These are phyloP conservation scores for Spatholobus suberectus DNA, from an alignment of 306 rosid species.

Conservation along the genomic window DNA sequence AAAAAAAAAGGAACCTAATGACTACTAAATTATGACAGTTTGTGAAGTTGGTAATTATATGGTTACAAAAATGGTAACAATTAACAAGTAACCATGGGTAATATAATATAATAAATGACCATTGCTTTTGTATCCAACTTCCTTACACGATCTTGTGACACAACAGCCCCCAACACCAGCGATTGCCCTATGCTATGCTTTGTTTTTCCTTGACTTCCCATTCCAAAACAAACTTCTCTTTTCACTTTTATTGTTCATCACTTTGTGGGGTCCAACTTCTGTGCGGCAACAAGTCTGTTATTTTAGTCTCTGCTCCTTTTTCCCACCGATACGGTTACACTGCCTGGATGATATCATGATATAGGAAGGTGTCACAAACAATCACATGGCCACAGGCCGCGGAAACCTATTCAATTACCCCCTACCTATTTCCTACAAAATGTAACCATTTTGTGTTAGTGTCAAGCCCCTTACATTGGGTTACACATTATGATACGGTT, in stretches of 20 bases:
- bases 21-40: background rate
- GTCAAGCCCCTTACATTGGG: too few relatives aligned
- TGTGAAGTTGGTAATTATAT: background rate
- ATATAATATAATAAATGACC: background rate
- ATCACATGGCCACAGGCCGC: slow-evolving; percentile 20
- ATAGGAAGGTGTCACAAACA: slow-evolving; percentile 5
- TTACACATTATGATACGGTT: background rate
- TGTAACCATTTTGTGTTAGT: background rate
- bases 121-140: background rate
- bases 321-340: slow-evolving; percentile 20
- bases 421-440: background rate
- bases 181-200: background rate
- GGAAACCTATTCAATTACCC: slow-evolving; percentile 24
- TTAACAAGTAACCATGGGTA: background rate
- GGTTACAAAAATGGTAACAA: background rate
- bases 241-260: slow-evolving; percentile 20
- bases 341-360: background rate
- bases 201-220: slow-evolving; percentile 9
- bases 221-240: slow-evolving; percentile 30
- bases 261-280: slow-evolving; percentile 33
- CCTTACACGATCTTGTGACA: background rate
- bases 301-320: background rate
- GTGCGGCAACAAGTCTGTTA: background rate
- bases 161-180: background rate
- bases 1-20: too few relatives aligned